Base-by-base conservation (phyloP, 495 filamentous ascomycete species). In the Staphylotrichum tortipilum region DNA sequence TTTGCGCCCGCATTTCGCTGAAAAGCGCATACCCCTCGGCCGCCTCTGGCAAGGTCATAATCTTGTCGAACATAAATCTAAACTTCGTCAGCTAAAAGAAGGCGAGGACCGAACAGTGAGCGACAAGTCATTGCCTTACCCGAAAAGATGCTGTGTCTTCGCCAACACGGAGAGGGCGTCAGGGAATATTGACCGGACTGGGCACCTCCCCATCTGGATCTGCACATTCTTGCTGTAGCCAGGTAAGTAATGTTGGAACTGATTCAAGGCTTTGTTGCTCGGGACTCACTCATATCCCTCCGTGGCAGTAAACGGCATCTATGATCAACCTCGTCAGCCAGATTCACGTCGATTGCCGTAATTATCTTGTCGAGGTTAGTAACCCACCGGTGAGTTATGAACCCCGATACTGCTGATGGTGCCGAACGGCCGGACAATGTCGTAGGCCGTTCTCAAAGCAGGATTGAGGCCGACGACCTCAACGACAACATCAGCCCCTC, bases 11-110 rank as follows among this genome's bases (percentile, higher is more conserved):
- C 87, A 90, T 89, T 51, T 82, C 79, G 58, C 96, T 86, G 68
- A 95, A 96, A 12, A 95, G 66, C 35, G 91, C 85, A 69, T 95
- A 96, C 9, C 84, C 90, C 62, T 89, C 85, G n/a, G 89, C 82
- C 3, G 89, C 91, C 53, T 88, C 71, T 3, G 78, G 77, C 36
- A 96, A 73, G 17, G 88, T 85, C 87, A 96, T 94, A 57, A 94
- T 84, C 62, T 89, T 88, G 49, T 95, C 88, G 7, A 83, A 80
- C 86, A 96, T 92, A 71, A 95, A 95, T 30, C 89, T 89, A 53
- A 57, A 28, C 37, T 36, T 34, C 30, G 38, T 63, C 39, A 66
- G 50, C 35, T 52, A 15, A 24, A 41, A 22, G 8, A 3, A n/a
- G n/a, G n/a, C n/a, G n/a, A n/a, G n/a, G n/a, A n/a, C n/a, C n/a